phyloP scores from a whole-genome alignment of 2,329 filamentous ascomycete species.

The Sarocladiaceae sp. region DNA sequence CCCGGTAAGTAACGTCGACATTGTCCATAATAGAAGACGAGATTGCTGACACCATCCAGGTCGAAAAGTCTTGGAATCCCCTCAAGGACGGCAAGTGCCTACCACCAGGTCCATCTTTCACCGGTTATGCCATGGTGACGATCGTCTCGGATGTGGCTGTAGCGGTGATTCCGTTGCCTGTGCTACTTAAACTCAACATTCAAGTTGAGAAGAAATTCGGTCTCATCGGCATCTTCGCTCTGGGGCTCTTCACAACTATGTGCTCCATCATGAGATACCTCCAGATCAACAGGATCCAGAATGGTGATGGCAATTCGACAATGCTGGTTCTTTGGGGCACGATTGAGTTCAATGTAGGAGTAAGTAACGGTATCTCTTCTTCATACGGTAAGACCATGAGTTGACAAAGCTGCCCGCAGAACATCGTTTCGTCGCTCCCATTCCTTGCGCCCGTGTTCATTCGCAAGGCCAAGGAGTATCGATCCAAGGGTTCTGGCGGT shows the following conservation, averaged over 20 bases:
- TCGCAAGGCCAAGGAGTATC: constrained; percentile 35
- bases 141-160: constrained; percentile 45
- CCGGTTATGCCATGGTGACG: constrained; percentile 43
- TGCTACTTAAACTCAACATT: constrained; percentile 42
- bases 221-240: constrained; percentile 43
- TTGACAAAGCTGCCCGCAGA: too few relatives aligned
- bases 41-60: constrained; percentile 16
- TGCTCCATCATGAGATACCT: constrained; percentile 47
- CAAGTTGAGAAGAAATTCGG: constrained; percentile 41
- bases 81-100: constrained; percentile 35
- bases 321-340: constrained; percentile 51
- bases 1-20: constrained; percentile 31
- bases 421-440: constrained; percentile 39
- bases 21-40: too few relatives aligned
- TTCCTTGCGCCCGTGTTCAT: constrained; percentile 38
- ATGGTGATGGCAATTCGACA: constrained; percentile 47
- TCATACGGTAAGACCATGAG: too few relatives aligned
- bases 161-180: constrained; percentile 42
- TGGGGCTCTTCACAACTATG: constrained; percentile 48
- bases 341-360: constrained; percentile 51
- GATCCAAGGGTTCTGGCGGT: constrained; percentile 25
- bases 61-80: constrained; percentile 40
- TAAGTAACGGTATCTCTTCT: constrained; percentile 23
- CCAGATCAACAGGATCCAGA: constrained; percentile 43
- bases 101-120: constrained; percentile 40